phyloP scores from a whole-genome alignment of 2,329 filamentous ascomycete genomes.

The Penicillium occitanis region DNA sequence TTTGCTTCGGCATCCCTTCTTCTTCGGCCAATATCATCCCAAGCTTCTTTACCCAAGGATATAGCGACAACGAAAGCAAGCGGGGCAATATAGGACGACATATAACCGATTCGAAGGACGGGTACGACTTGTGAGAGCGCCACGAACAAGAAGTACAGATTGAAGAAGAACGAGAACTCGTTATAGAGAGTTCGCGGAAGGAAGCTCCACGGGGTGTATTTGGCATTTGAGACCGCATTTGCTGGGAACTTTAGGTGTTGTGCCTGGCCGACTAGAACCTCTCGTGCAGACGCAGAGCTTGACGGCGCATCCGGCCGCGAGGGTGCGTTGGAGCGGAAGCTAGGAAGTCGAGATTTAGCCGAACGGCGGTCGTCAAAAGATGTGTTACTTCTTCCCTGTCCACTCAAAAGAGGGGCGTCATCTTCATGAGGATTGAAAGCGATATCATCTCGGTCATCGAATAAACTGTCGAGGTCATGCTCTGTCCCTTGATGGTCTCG shows the following conservation, averaged over 20 bases:
- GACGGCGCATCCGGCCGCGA: slow-evolving; percentile 44
- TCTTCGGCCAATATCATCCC: slow-evolving; percentile 85
- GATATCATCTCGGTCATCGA: slow-evolving; percentile 62
- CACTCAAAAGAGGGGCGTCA: slow-evolving; percentile 69
- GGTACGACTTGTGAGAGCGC: slow-evolving; percentile 92
- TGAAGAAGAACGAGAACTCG: slow-evolving; percentile 99
- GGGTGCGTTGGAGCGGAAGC: slow-evolving; percentile 56
- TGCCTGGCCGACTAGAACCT: slow-evolving; percentile 70
- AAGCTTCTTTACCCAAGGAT: slow-evolving; percentile 92
- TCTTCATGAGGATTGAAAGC: slow-evolving; percentile 60
- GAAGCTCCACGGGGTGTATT: slow-evolving; percentile 94
- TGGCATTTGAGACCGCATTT: slow-evolving; percentile 93
- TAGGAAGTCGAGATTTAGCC: slow-evolving; percentile 62
- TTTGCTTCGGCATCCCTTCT: slow-evolving; percentile 91
- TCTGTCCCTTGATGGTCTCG: slow-evolving; percentile 42
- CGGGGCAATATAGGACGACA: slow-evolving; percentile 91
- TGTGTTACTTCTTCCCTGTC: slow-evolving; percentile 42
- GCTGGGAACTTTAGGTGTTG: slow-evolving; percentile 78
- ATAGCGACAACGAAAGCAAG: slow-evolving; percentile 88
- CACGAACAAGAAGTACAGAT: slow-evolving; percentile 96
- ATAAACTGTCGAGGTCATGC: slow-evolving; percentile 66
- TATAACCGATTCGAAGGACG: slow-evolving; percentile 83
- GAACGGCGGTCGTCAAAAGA: slow-evolving; percentile 45
- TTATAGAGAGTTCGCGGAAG: slow-evolving; percentile 93
- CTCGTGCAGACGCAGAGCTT: slow-evolving; percentile 59